A percentile compares a stretch with the other conserved stretches of the same genome.
Conservation (phyloP, 257 asterid species). For the Misopates orontium region DNA sequence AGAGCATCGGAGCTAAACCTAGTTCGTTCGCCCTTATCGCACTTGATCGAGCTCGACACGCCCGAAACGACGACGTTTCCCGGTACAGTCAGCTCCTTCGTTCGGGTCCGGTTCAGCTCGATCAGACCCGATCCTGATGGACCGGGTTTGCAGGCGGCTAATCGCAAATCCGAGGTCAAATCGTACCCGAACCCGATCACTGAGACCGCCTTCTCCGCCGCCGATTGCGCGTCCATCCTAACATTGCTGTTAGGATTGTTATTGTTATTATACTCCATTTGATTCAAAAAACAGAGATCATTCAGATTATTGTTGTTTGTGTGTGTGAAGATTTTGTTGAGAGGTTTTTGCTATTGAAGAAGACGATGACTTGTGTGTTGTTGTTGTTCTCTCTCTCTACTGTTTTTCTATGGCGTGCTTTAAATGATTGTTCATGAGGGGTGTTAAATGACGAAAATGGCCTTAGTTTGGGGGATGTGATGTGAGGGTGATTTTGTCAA, state of each 20-base stretch:
- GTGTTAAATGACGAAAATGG: constrained; percentile 18
- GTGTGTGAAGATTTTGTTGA: too few relatives aligned
- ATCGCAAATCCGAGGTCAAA: constrained; percentile 66
- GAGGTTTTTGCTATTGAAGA: too few relatives aligned
- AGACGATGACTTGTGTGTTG: too few relatives aligned
- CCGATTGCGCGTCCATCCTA: constrained; percentile 69
- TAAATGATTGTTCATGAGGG: not conserved
- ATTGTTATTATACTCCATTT: constrained; percentile 57
- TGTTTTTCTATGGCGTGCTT: too few relatives aligned
- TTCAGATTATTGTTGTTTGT: not conserved
- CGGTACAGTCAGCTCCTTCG: constrained; percentile 66
- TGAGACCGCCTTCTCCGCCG: constrained; percentile 89
- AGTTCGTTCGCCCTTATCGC: constrained; percentile 96
- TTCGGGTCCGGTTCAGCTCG: constrained; percentile 54
- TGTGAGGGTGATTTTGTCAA: constrained; percentile 18
- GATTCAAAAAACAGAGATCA: not conserved
- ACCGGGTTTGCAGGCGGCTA: constrained; percentile 79
- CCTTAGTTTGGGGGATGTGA: constrained; percentile 14
- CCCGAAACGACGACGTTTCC: constrained; percentile 68
- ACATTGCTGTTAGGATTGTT: too few relatives aligned
- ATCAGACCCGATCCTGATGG: constrained; percentile 64
- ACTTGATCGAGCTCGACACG: constrained; percentile 72
- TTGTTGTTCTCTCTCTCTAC: too few relatives aligned
- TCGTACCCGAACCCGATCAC: constrained; percentile 91
- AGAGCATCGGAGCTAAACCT: constrained; percentile 89